These are phyloP conservation scores for Besnoitia besnoiti DNA, from an alignment of 169 alveolate species.

Conservation along the genomic window DNA sequence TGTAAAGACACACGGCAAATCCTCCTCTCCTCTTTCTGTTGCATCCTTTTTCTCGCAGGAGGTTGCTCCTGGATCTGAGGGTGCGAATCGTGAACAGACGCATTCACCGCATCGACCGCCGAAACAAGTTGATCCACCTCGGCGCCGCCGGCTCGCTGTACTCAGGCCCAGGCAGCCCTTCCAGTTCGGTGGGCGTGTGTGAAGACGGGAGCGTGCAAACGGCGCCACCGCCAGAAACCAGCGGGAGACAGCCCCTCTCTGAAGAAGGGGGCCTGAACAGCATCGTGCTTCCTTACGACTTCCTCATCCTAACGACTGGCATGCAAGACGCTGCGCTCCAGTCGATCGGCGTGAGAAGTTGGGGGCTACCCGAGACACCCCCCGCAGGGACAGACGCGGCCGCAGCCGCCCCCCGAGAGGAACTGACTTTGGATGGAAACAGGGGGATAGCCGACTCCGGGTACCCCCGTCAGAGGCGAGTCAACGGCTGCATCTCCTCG, in stretches of 20 bases:
- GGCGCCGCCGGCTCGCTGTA: not conserved
- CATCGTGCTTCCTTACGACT: conserved; percentile 79
- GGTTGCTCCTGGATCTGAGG: conserved; percentile 24
- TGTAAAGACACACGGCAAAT: too few relatives aligned
- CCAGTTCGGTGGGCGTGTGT: not conserved
- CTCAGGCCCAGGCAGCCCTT: not conserved
- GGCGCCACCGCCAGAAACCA: not conserved
- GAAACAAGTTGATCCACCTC: conserved; percentile 60
- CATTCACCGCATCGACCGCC: conserved; percentile 55
- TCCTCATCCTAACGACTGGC: conserved; percentile 82
- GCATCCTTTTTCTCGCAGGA: not conserved
- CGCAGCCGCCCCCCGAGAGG: not conserved
- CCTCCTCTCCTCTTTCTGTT: not conserved
- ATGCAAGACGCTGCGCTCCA: conserved; percentile 76
- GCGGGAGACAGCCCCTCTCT: not conserved
- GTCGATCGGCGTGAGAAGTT: conserved; percentile 13
- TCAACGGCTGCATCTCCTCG: conserved; percentile 73
- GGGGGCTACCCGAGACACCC: conserved; percentile 3
- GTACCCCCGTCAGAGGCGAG: conserved; percentile 63
- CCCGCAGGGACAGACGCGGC: not conserved
- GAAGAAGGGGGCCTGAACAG: conserved; percentile 71
- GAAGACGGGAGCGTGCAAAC: not conserved
- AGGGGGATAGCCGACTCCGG: not conserved
- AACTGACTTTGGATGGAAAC: not conserved
- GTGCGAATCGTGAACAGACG: conserved; percentile 13